Conservation (phyloP, 2,329 filamentous ascomycete species). For the Emericellopsis atlantica region DNA sequence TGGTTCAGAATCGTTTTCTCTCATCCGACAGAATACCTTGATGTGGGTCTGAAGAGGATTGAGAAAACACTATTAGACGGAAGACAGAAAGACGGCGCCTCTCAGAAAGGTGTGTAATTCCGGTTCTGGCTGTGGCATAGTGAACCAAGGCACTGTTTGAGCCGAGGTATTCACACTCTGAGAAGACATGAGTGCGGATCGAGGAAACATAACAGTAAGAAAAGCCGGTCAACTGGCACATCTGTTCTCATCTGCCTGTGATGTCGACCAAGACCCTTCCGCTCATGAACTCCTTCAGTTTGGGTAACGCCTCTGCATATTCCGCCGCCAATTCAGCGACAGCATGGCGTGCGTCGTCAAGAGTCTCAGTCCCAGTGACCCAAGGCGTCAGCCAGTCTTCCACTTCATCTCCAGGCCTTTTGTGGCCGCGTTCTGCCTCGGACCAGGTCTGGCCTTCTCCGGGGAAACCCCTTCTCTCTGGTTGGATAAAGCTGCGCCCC, state of each 20-base stretch:
- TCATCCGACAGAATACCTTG: constrained; percentile 15
- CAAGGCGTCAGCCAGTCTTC: constrained; percentile 1
- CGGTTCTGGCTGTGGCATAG: no score
- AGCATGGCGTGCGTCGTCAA: not conserved
- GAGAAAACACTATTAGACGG: not conserved
- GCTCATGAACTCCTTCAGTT: not conserved
- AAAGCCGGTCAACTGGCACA: no score
- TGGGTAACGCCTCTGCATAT: not conserved
- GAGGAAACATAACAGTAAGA: no score
- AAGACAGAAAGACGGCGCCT: no score
- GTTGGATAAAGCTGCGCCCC: not conserved
- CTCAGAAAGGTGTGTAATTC: not conserved
- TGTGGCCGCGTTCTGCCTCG: not conserved
- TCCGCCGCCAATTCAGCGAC: not conserved
- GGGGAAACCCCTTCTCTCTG: not conserved
- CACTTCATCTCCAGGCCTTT: not conserved
- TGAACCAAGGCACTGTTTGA: no score
- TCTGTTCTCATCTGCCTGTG: not conserved
- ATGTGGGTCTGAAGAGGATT: constrained; percentile 9
- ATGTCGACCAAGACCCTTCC: constrained; percentile 1
- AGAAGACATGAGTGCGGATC: no score
- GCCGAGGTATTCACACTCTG: no score
- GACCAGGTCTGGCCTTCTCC: not conserved
- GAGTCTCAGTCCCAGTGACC: not conserved
- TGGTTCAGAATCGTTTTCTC: constrained; percentile 27